Evolutionary conservation across 805 yeast species (phyloP), one percentile per base, ranked within the genome.

Genomic region (Hanseniaspora guilliermondii): DNA sequence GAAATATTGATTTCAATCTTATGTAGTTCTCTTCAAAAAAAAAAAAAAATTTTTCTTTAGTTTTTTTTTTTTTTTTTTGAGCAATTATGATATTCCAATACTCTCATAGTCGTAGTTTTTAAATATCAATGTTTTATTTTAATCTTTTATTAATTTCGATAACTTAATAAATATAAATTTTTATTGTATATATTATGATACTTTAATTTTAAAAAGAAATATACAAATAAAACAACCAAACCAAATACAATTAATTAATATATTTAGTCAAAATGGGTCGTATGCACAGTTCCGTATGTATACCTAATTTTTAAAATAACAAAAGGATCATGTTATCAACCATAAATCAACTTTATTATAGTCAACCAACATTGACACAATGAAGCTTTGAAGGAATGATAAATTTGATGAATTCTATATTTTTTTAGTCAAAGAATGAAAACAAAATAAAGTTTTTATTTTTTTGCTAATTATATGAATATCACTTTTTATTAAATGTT

Each of bases 241-340:
- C 49, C 54, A 32, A 36, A 7, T 37, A 21, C 35, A 55, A 57
- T 59, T 59, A 61, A 37, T 52, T 44, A 32, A 41, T 70, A 65
- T 67, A 71, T 73, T 68, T 74, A 73, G 70, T 76, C 82, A 85
- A 79, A 74, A 91, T 91, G 98, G 98, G 95, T 89, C 96, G 98
- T 80, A 83, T 91, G 89, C 97, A 91, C 87, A 85, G 96, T 78
- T 78, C 85, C 75, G 94, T 85, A 85, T 80, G 94, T 85, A 74
- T 60, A 57, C 56, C 32, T 17, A 12, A 38, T 22, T 27, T 12
- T n/a, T 24, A 24, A 48, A 37, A n/a, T 19, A 47, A 16, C n/a
- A 42, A 49, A 42, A 58, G 46, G 52, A 49, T 49, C 55, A 50
- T 36, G 41, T 42, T 42, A 22, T 39, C 42, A 39, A 39, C 42